phyloP scores from a whole-genome alignment of 768 basidiomycete genomes.

The Termitomyces sp. region DNA sequence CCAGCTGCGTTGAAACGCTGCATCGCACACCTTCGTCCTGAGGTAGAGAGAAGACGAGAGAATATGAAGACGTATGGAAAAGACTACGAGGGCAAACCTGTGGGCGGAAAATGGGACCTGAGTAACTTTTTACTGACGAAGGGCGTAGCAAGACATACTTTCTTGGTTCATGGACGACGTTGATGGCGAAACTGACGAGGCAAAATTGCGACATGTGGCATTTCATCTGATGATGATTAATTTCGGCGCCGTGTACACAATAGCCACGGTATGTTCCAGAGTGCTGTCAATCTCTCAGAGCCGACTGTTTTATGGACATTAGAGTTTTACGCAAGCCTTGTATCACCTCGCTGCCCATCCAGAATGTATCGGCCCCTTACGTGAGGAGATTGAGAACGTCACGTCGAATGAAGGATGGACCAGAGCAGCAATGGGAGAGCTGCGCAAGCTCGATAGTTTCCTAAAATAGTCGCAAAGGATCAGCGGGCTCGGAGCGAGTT shows the following conservation, averaged over 20 bases:
- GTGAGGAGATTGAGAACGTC: conserved; percentile 37
- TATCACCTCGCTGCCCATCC: conserved; percentile 32
- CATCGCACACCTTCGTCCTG: conserved; percentile 17
- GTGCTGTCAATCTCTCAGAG: conserved; percentile 17
- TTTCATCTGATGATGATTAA: conserved; percentile 32
- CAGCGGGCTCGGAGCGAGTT: conserved; percentile 21
- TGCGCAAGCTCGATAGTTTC: conserved; percentile 40
- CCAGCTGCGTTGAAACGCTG: not conserved
- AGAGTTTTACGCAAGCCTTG: conserved; percentile 32
- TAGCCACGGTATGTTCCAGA: conserved; percentile 28
- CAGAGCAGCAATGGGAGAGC: conserved; percentile 25
- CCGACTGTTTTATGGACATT: not conserved
- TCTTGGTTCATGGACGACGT: conserved; percentile 42
- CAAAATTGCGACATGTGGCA: conserved; percentile 23
- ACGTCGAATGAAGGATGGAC: conserved; percentile 32
- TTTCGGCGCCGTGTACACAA: conserved; percentile 39
- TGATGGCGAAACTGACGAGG: conserved; percentile 17
- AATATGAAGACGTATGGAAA: conserved; percentile 18
- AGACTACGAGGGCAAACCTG: conserved; percentile 25
- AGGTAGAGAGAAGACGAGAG: conserved; percentile 21
- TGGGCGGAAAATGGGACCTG: not conserved
- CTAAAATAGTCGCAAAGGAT: conserved; percentile 31
- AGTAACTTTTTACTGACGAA: not conserved
- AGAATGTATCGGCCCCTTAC: conserved; percentile 25
- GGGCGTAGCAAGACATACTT: conserved; percentile 38